A percentile compares a stretch with the other conserved stretches of the same genome.
Evolutionary conservation across 345 rosid genomes (phyloP).

Genomic region (Brassica juncea): DNA sequence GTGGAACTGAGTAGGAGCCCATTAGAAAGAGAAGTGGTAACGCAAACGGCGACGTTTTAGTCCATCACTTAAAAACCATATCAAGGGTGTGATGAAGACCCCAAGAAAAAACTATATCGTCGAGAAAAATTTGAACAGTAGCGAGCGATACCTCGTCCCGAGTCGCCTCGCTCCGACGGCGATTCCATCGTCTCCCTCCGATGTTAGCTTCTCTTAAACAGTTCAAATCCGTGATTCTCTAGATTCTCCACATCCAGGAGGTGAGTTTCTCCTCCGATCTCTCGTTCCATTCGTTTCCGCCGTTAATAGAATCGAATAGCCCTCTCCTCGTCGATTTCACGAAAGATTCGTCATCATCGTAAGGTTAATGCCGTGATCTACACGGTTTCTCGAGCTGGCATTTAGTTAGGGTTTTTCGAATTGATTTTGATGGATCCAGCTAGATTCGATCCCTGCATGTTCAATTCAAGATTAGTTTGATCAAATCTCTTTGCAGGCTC

Average conservation of each 20-base stretch:
- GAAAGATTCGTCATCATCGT: not conserved
- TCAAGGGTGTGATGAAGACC: not conserved
- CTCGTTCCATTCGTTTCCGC: not conserved
- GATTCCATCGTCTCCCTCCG: conserved; percentile 16
- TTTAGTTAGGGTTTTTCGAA: not conserved
- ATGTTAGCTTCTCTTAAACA: conserved; percentile 2
- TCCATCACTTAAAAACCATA: not conserved
- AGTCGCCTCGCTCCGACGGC: conserved; percentile 34
- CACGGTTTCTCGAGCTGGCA: conserved; percentile 7
- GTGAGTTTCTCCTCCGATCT: conserved; percentile 34
- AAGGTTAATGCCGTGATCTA: not conserved
- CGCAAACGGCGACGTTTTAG: conserved; percentile 9
- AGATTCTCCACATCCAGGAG: conserved; percentile 33
- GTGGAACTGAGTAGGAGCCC: not conserved
- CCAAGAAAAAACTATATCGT: not conserved
- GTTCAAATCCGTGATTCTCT: conserved; percentile 13
- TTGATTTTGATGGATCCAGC: not conserved
- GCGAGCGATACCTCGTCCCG: conserved; percentile 24
- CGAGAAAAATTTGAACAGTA: not conserved
- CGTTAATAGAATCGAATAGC: not conserved
- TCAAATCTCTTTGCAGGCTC: conserved; percentile 16
- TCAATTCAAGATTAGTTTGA: not conserved
- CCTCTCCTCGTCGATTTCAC: not conserved
- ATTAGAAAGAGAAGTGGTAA: not conserved
- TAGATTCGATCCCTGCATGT: conserved; percentile 16